Conservation (phyloP, 2,329 filamentous ascomycete species). For the Aspergillus alliaceus region DNA sequence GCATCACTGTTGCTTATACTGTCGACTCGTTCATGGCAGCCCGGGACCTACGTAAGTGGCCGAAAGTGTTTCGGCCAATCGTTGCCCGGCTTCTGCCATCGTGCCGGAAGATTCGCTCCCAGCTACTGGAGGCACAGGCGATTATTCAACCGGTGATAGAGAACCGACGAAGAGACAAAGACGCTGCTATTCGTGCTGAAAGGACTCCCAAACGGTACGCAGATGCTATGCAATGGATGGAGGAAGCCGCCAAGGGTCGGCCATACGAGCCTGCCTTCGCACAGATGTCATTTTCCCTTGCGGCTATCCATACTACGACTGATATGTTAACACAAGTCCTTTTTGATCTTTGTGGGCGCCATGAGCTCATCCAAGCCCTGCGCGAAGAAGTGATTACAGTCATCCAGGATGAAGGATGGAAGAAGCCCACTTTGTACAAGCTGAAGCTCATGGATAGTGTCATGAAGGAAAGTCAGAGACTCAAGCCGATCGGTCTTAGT, state of each 20-base stretch:
- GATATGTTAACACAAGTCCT: constrained; percentile 25
- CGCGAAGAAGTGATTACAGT: constrained; percentile 22
- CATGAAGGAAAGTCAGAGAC: constrained; percentile 41
- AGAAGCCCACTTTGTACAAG: constrained; percentile 38
- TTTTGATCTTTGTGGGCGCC: constrained; percentile 15
- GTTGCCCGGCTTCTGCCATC: constrained; percentile 9
- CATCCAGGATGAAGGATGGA: constrained; percentile 25
- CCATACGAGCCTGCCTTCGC: constrained; percentile 17
- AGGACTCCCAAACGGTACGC: constrained; percentile 5
- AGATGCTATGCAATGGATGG: constrained; percentile 28
- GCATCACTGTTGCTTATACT: constrained; percentile 26
- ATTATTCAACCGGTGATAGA: constrained; percentile 11
- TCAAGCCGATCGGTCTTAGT: constrained; percentile 27
- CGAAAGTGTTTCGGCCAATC: constrained; percentile 3
- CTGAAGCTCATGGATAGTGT: constrained; percentile 45
- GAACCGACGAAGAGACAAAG: neutral
- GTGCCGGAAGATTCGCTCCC: constrained; percentile 9
- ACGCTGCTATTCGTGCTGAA: neutral
- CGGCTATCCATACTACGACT: constrained; percentile 24
- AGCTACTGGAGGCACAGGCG: constrained; percentile 8
- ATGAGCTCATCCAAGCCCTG: constrained; percentile 11
- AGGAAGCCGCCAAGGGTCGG: constrained; percentile 21
- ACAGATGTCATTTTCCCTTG: constrained; percentile 23
- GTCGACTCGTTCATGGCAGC: constrained; percentile 19
- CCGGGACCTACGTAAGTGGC: constrained; percentile 11